Evolutionary conservation across 176 grass and related monocot genomes (phyloP).

Genomic region (Ananas comosus): DNA sequence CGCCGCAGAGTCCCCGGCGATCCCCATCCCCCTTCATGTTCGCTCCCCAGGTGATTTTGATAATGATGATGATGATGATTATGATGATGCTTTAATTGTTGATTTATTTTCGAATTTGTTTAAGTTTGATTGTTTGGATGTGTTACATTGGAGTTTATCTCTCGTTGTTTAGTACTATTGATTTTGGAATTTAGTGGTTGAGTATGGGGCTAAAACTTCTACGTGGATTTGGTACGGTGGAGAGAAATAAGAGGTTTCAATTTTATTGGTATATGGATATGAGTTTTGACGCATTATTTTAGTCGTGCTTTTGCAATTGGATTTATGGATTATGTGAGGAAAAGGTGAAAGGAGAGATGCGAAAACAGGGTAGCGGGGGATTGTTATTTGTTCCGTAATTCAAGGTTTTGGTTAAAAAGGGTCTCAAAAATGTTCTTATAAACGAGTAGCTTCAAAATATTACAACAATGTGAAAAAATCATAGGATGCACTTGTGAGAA

Average conservation of each 20-base stretch:
- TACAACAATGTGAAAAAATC: too few relatives aligned
- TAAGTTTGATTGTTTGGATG: background rate
- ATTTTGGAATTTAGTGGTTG: background rate
- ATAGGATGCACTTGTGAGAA: too few relatives aligned
- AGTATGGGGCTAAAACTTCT: background rate
- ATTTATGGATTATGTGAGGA: background rate
- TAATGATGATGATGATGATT: background rate
- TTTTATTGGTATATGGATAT: background rate
- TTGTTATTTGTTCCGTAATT: too few relatives aligned
- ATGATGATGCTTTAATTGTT: background rate
- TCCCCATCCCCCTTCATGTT: constrained; percentile 8
- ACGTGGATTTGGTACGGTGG: too few relatives aligned
- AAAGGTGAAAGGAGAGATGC: too few relatives aligned
- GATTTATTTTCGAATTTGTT: background rate
- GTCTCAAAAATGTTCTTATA: too few relatives aligned
- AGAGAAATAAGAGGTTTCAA: too few relatives aligned
- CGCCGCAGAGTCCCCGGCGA: constrained; percentile 4
- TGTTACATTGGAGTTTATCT: background rate
- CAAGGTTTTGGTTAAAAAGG: too few relatives aligned
- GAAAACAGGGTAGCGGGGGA: too few relatives aligned
- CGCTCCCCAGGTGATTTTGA: constrained; percentile 14
- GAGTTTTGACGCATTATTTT: background rate
- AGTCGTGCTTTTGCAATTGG: too few relatives aligned
- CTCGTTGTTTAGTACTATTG: too few relatives aligned
- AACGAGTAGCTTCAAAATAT: too few relatives aligned